Base-by-base conservation (phyloP, 2,329 filamentous ascomycete species). In the Xylariaceae sp. region DNA sequence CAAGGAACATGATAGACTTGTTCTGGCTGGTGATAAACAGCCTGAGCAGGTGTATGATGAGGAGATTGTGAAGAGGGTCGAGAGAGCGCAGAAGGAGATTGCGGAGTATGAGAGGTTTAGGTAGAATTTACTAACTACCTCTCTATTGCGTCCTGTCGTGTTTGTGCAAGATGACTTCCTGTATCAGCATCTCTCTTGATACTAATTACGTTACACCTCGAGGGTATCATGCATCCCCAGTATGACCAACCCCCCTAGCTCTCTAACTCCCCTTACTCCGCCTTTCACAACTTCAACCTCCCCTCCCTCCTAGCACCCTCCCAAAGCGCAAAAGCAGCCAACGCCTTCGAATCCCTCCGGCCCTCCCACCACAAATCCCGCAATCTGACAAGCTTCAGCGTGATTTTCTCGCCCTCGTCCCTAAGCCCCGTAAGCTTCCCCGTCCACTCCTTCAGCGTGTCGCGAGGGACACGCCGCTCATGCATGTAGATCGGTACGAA, bases 11-110 rank as follows among this genome's bases (percentile, higher is more conserved):
- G 89, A 95, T 67, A 88, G 85, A 68, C 77, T 90, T 64, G 79
- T 97, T 1, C 74, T 97, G 42, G 86, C 82, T 62, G 88, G 82
- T 0, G 80, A 78, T 1, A 88, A 86, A 71, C 71, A 67, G 9
- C 75, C 83, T 0, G 86, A 89, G 58, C 86, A 93, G 1, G 57
- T 97, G 22, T 99, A 97, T 66, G 84, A 87, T 62, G 65, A 71
- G 14, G 81, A 82, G 31, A 84, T 87, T 0, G 73, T 96, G 45
- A 76, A 81, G 50, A 75, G 78, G 52, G 88, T 97, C 2, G 82
- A 87, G 65, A 73, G 75, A 57, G 82, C 86, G 60, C 77, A 86
- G 65, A 75, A 74, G 49, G 89, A 95, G 66, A 87, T 90, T 42
- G 79, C 78, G 48, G 71, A 73, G 40, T 84, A 80, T 58, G 82